Conservation (phyloP, 148 eudicot species). For the Vaccinium darrowii region DNA sequence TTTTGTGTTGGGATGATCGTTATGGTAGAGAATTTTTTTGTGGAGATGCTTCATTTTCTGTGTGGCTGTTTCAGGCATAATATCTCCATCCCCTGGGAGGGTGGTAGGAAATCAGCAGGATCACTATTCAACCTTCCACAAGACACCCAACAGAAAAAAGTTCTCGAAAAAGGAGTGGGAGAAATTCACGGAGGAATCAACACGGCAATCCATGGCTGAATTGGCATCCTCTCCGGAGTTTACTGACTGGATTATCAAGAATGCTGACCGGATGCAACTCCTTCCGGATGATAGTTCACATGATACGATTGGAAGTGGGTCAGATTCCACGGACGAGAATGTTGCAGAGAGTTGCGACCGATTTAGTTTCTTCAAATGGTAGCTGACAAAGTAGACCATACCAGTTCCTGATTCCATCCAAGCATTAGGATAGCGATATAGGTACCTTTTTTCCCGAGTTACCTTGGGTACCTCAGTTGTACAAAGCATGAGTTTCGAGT, state of each 20-base stretch:
- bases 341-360: conserved; percentile 19
- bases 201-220: conserved; percentile 53
- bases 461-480: background rate
- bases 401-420: background rate
- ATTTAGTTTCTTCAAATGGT: conserved; percentile 30
- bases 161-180: conserved; percentile 63
- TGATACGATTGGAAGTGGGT: conserved; percentile 55
- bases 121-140: conserved; percentile 69
- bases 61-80: conserved; percentile 32
- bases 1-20: background rate
- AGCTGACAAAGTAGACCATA: conserved; percentile 3
- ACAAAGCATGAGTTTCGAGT: background rate
- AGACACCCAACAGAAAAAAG: conserved; percentile 57
- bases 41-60: background rate
- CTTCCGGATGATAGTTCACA: conserved; percentile 51
- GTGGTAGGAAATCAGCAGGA: conserved; percentile 27
- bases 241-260: conserved; percentile 60
- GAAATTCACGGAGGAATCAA: conserved; percentile 58
- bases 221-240: conserved; percentile 72
- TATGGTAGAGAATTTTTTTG: background rate
- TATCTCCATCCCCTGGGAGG: conserved; percentile 33
- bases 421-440: background rate
- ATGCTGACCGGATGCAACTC: conserved; percentile 58
- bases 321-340: conserved; percentile 61
- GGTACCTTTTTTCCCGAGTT: background rate